Conservation (phyloP, 306 rosid species). For the Quillaja saponaria region DNA sequence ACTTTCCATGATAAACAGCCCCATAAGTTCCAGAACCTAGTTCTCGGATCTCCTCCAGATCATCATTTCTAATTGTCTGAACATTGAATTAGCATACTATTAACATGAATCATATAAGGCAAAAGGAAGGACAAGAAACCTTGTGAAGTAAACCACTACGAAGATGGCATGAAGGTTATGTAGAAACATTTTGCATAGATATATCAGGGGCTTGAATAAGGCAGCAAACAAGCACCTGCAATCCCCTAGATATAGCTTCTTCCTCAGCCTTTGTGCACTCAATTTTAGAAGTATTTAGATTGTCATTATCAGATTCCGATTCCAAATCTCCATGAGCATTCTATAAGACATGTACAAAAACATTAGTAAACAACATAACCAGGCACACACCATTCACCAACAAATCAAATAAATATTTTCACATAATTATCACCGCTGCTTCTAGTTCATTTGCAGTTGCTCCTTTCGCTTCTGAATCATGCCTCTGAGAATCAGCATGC, state of each 20-base stretch:
- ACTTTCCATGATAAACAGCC: conserved; percentile 94
- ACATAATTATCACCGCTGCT: conserved; percentile 53
- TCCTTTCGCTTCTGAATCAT: conserved; percentile 41
- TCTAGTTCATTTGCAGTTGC: conserved; percentile 54
- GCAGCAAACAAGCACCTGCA: conserved; percentile 63
- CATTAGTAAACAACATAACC: conserved; percentile 28
- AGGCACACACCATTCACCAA: conserved; percentile 19
- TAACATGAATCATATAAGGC: conserved; percentile 27
- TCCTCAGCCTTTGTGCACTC: conserved; percentile 97
- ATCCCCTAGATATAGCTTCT: conserved; percentile 89
- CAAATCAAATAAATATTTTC: conserved; percentile 18
- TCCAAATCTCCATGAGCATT: conserved; percentile 66
- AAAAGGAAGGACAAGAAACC: conserved; percentile 23
- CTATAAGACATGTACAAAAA: conserved; percentile 46
- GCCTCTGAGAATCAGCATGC: conserved; percentile 33
- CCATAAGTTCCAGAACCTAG: conserved; percentile 98
- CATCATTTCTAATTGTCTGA: conserved; percentile 89
- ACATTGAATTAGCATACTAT: conserved; percentile 29
- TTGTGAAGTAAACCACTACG: conserved; percentile 4
- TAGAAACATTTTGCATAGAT: neutral
- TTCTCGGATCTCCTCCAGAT: conserved; percentile 96
- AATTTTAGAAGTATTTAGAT: conserved; percentile 57
- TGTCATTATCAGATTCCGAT: conserved; percentile 67
- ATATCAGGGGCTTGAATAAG: conserved; percentile 28
- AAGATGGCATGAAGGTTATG: neutral